Evolutionary conservation across 345 rosid genomes (phyloP).

Genomic region (Syzygium grande): DNA sequence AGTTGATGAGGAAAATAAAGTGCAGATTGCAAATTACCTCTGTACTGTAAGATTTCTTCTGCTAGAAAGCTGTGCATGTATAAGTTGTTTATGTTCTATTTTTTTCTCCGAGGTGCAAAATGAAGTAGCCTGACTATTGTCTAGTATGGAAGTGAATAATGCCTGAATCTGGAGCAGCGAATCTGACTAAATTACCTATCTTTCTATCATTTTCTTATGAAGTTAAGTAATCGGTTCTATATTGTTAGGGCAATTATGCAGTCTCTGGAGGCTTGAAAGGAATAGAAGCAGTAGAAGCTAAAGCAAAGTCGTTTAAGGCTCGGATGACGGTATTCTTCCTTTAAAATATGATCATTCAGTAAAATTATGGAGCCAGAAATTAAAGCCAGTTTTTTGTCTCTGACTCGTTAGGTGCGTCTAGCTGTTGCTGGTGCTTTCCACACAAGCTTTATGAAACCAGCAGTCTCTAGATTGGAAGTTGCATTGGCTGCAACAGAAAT

Average conservation of each 20-base stretch:
- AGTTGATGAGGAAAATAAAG: slow-evolving; percentile 71
- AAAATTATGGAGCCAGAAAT: background rate
- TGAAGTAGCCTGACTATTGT: background rate
- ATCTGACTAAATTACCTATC: background rate
- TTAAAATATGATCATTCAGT: background rate
- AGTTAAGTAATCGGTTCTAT: background rate
- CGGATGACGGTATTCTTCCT: slow-evolving; percentile 65
- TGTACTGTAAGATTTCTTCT: slow-evolving; percentile 51
- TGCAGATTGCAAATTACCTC: slow-evolving; percentile 89
- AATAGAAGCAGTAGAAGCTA: slow-evolving; percentile 85
- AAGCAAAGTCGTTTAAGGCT: slow-evolving; percentile 94
- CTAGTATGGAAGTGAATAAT: background rate
- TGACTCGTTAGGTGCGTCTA: slow-evolving; percentile 60
- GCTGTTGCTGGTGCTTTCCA: slow-evolving; percentile 98
- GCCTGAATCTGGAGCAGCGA: background rate
- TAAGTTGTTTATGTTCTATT: background rate
- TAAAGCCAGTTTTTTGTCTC: background rate
- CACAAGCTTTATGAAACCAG: slow-evolving; percentile 97
- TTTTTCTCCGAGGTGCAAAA: background rate
- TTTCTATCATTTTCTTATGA: background rate
- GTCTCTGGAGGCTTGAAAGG: slow-evolving; percentile 96
- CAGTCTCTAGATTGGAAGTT: slow-evolving; percentile 89
- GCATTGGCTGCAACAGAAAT: slow-evolving; percentile 75
- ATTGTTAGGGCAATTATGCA: slow-evolving; percentile 81
- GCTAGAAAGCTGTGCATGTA: background rate